Percentiles rank a stretch among this genome's conserved stretches.
These are phyloP conservation scores for Apiospora arundinis DNA, from an alignment of 2,329 filamentous ascomycete species.

Conservation along the genomic window DNA sequence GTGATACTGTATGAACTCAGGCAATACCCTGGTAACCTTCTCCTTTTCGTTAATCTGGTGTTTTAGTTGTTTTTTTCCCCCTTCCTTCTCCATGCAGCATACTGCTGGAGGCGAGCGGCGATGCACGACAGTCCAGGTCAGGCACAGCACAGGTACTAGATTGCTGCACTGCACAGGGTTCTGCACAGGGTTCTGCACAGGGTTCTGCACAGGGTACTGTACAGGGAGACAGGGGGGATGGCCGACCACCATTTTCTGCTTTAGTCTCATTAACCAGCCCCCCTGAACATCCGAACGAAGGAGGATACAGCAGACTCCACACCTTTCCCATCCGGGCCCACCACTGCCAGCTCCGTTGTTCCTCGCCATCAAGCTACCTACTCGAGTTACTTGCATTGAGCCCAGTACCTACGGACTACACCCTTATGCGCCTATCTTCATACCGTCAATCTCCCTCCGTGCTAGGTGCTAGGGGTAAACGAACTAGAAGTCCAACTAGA, in stretches of 20 bases:
- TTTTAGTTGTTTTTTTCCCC: background rate
- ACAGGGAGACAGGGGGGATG: background rate
- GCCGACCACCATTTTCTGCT: conserved; percentile 5
- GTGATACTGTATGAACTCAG: conserved; percentile 4
- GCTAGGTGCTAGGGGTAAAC: background rate
- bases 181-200: background rate
- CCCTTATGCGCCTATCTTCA: conserved; percentile 18
- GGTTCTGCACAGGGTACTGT: background rate
- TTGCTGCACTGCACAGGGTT: background rate
- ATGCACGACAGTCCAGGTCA: background rate
- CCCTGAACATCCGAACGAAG: conserved; percentile 15
- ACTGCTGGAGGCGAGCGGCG: background rate
- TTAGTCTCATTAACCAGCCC: conserved; percentile 19
- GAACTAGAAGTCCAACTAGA: conserved; percentile 8
- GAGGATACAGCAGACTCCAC: conserved; percentile 8
- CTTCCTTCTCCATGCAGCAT: background rate
- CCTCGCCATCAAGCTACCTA: conserved; percentile 2
- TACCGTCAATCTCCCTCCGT: conserved; percentile 6
- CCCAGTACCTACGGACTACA: background rate
- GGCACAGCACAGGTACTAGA: background rate
- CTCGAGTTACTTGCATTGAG: conserved; percentile 7
- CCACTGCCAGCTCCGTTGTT: conserved; percentile 11
- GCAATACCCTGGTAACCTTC: background rate
- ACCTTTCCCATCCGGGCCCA: conserved; percentile 2
- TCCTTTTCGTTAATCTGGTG: conserved; percentile 5